These are phyloP conservation scores for Pichia phayaonensis DNA, from an alignment of 805 yeast species.

Conservation along the genomic window DNA sequence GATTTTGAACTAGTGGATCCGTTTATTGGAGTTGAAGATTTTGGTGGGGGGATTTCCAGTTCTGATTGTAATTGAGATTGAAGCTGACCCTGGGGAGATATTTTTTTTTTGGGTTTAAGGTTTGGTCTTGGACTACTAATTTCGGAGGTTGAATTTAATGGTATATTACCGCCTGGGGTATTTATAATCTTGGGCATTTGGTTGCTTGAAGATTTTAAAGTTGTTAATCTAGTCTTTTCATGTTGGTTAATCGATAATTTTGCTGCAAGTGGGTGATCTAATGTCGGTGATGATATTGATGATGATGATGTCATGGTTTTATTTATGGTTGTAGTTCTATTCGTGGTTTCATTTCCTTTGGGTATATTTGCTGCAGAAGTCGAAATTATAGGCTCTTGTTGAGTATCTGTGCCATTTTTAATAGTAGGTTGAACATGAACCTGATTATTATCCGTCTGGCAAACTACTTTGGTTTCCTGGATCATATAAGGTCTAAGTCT, in stretches of 20 bases:
- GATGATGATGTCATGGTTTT: background rate
- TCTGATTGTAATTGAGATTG: background rate
- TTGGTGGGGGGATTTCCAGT: background rate
- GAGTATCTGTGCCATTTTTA: background rate
- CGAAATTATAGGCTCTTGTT: background rate
- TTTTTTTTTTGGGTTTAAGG: background rate
- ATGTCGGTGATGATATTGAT: background rate
- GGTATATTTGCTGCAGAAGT: background rate
- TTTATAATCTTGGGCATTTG: conserved; percentile 4
- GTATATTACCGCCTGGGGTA: conserved; percentile 6
- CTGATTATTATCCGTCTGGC: background rate
- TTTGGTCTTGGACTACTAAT: background rate
- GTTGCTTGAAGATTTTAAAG: background rate
- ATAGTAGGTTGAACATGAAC: background rate
- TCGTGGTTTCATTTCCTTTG: background rate
- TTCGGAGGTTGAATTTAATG: background rate
- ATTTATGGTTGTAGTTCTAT: background rate
- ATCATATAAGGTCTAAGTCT: background rate
- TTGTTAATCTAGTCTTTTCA: background rate
- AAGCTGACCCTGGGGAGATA: background rate
- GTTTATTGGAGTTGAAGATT: background rate
- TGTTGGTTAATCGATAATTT: background rate
- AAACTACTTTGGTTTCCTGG: background rate
- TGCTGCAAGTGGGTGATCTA: background rate
- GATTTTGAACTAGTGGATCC: background rate